phyloP scores from a whole-genome alignment of 2,329 filamentous ascomycete genomes.

The Phialocephala sp. region DNA sequence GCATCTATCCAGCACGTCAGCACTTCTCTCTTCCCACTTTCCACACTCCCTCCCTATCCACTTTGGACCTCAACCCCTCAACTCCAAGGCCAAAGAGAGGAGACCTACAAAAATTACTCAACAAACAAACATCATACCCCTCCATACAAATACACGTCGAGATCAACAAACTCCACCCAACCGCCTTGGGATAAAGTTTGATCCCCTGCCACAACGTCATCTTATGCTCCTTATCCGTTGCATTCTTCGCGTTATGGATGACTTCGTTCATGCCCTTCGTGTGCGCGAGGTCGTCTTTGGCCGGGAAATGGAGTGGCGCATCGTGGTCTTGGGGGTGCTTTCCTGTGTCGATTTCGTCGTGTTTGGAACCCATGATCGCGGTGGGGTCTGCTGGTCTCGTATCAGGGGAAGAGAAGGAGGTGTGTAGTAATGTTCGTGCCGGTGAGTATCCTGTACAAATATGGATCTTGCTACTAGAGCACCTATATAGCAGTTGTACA shows the following conservation, averaged over 20 bases:
- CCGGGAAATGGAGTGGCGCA: constrained; percentile 33
- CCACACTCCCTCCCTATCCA: background rate
- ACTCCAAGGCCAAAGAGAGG: background rate
- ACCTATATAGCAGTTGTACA: background rate
- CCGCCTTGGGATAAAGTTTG: constrained; percentile 84
- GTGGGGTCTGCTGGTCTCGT: background rate
- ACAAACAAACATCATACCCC: constrained; percentile 72
- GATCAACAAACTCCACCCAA: constrained; percentile 82
- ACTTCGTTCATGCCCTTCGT: constrained; percentile 38
- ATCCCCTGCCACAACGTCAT: constrained; percentile 80
- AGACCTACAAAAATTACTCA: constrained; percentile 40
- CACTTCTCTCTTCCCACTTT: background rate
- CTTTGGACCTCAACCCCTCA: background rate
- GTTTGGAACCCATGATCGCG: constrained; percentile 20
- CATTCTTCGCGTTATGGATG: constrained; percentile 52
- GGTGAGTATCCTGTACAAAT: background rate
- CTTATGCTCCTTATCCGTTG: constrained; percentile 66
- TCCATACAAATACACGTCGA: constrained; percentile 94
- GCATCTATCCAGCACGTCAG: constrained; percentile 24
- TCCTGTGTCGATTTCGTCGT: constrained; percentile 14
- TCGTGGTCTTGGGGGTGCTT: constrained; percentile 7
- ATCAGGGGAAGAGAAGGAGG: background rate
- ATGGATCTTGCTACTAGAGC: background rate
- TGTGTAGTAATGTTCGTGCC: background rate
- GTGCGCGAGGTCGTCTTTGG: constrained; percentile 34